Conservation (phyloP, 345 rosid species). For the Salix caprea region DNA sequence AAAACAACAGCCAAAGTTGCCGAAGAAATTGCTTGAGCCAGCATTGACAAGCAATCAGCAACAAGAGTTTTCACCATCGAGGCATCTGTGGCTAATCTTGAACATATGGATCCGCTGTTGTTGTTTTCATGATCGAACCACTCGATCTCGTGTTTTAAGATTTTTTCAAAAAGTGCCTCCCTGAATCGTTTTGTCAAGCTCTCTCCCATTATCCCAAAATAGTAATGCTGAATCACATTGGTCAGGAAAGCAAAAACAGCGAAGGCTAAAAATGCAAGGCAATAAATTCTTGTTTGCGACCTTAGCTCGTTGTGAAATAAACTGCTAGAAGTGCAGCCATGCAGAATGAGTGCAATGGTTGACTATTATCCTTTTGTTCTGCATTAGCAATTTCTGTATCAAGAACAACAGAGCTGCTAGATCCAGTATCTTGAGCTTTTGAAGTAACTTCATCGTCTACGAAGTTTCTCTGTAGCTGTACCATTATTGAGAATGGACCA, state of each 20-base stretch:
- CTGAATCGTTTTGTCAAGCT: constrained; percentile 23
- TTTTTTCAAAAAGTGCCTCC: constrained; percentile 21
- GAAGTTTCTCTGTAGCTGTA: constrained; percentile 28
- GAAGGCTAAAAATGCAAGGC: constrained; percentile 19
- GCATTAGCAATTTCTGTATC: background rate
- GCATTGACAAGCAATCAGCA: constrained; percentile 26
- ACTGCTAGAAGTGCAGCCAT: constrained; percentile 21
- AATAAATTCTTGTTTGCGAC: constrained; percentile 18
- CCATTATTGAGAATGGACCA: constrained; percentile 37
- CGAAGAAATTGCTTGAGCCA: constrained; percentile 23
- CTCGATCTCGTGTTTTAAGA: constrained; percentile 29
- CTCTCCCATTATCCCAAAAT: constrained; percentile 34
- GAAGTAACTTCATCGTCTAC: background rate
- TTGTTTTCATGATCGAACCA: constrained; percentile 41
- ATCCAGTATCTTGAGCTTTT: background rate
- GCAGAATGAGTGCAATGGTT: constrained; percentile 22
- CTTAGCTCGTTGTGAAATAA: constrained; percentile 17
- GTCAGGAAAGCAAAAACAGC: constrained; percentile 17
- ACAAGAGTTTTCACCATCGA: constrained; percentile 22
- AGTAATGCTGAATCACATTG: constrained; percentile 37
- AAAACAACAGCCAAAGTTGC: constrained; percentile 19
- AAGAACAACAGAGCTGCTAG: background rate
- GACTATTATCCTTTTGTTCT: constrained; percentile 4
- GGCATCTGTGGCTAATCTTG: constrained; percentile 33
- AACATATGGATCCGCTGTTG: constrained; percentile 24